phyloP scores from a whole-genome alignment of 2,329 filamentous ascomycete species.

The Verticillium albo-atrum region DNA sequence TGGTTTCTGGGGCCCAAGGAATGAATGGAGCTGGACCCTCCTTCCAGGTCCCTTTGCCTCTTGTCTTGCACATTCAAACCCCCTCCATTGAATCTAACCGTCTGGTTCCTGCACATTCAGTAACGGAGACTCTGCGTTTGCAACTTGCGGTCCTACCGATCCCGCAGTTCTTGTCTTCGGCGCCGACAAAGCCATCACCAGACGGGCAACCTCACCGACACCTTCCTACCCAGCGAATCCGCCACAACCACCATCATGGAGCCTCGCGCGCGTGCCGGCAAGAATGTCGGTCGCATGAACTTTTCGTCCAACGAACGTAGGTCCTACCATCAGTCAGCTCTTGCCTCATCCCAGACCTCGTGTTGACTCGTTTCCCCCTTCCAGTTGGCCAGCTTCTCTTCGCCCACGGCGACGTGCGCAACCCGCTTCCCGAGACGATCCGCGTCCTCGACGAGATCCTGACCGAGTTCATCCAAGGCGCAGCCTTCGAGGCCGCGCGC shows the following conservation, averaged over 20 bases:
- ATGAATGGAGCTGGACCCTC: neutral
- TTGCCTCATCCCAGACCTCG: neutral
- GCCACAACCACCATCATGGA: slow-evolving; percentile 54
- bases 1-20: neutral
- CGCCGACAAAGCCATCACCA: neutral
- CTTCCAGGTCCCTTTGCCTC: neutral
- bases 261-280: slow-evolving; percentile 70
- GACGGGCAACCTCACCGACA: neutral
- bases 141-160: neutral
- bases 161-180: neutral
- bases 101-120: neutral
- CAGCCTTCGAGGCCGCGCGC: slow-evolving; percentile 84
- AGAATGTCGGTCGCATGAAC: slow-evolving; percentile 80
- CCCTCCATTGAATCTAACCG: neutral
- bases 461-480: slow-evolving; percentile 93
- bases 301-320: slow-evolving; percentile 68
- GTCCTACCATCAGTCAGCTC: slow-evolving; percentile 19
- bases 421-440: slow-evolving; percentile 78
- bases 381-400: slow-evolving; percentile 71
- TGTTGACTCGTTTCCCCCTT: slow-evolving; percentile 1
- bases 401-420: slow-evolving; percentile 72
- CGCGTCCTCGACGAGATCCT: slow-evolving; percentile 90
- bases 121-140: neutral
- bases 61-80: neutral
- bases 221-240: neutral